phyloP scores from a whole-genome alignment of 345 rosid species.

The Citrus unshiu region DNA sequence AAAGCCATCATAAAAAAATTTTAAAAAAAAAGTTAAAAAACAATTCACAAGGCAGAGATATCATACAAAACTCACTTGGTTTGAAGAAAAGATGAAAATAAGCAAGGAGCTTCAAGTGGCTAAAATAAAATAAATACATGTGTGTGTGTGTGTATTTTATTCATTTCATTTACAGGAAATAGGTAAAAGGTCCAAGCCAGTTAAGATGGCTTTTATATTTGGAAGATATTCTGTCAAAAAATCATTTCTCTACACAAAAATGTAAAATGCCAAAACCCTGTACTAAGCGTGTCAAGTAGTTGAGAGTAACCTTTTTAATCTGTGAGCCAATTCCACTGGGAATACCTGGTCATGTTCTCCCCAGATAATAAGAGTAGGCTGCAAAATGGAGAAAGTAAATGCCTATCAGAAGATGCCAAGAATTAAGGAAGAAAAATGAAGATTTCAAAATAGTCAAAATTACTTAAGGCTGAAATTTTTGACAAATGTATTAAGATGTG shows the following conservation, averaged over 20 bases:
- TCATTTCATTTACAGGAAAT: too few species aligned
- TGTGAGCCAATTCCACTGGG: constrained; percentile 72
- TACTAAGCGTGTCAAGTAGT: neutral
- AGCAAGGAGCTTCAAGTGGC: neutral
- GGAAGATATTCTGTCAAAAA: neutral
- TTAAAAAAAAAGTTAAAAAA: neutral
- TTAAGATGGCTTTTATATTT: neutral
- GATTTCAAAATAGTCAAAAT: neutral
- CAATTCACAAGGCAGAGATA: neutral
- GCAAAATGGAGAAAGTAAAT: constrained; percentile 18
- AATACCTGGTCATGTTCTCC: constrained; percentile 81
- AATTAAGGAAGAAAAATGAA: neutral
- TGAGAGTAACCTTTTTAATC: constrained; percentile 51
- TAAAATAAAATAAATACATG: neutral
- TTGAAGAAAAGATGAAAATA: neutral
- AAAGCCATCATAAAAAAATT: neutral
- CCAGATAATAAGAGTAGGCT: constrained; percentile 77
- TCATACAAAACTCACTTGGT: neutral
- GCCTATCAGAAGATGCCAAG: neutral
- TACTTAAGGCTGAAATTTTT: neutral
- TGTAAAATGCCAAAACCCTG: neutral
- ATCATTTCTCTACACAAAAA: neutral
- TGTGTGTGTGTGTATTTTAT: too few species aligned
- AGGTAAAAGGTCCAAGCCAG: too few species aligned
- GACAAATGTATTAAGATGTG: neutral